Base-by-base conservation (phyloP, 2,329 filamentous ascomycete genomes). In the Hypoxylon rubiginosum region DNA sequence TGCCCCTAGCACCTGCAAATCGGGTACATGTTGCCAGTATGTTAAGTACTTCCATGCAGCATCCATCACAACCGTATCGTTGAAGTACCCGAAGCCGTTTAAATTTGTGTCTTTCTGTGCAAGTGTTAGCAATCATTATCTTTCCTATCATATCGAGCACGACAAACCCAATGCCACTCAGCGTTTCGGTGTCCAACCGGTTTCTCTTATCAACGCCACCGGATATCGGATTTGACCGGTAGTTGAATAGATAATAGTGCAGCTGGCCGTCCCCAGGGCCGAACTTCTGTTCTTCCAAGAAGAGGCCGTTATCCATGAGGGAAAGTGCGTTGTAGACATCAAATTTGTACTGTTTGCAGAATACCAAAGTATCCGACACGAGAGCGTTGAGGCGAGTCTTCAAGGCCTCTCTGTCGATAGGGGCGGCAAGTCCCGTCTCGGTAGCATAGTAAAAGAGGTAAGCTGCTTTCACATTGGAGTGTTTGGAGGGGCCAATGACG, bases 161-260 rank as follows among this genome's bases (percentile, higher is more conserved):
- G 24, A 97, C 93, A 75, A 97, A 88, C 41, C 96, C 96, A 64
- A 99, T 90, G 1, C 96, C 95, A 73, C 94, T 96, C 76, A 94
- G 88, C 68, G 88, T 86, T 62, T 90, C 89, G 72, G 90, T 88
- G 76, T 97, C 94, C 41, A 95, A 84, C 73, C 89, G 82, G 77
- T 97, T 97, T 75, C 86, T 88, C 74, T 86, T 86, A 78, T 97
- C 90, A 46, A 98, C 90, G 21, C 96, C 96, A 52, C 96, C 94
- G 0, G 88, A 83, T 74, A 99, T 91, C n/a, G 90, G 89, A 65
- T 92, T 90, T 11, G 93, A 92, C 62, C 93, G 90, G 84, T 97
- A 99, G 82, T 99, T 99, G 86, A 97, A 99, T 32, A 99, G 84
- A 80, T 99, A 99, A 82, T 94, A 99, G 80, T 99, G 94, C 73